These are phyloP conservation scores for Austroboletus novae-zelandiae DNA, from an alignment of 1,284 basidiomycete species.

Conservation along the genomic window DNA sequence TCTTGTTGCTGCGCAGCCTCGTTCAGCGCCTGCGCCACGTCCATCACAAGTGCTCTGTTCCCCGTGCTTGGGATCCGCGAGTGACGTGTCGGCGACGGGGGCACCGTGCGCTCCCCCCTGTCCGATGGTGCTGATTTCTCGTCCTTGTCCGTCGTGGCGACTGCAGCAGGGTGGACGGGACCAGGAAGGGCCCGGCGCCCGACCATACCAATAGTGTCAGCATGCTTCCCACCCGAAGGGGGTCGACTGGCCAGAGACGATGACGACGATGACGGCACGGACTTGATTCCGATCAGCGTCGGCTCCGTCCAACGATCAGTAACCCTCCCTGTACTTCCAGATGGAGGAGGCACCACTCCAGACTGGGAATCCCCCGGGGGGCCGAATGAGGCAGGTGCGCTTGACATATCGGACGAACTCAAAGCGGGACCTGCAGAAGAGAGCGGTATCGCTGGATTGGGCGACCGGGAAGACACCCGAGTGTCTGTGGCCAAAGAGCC, in stretches of 20 bases:
- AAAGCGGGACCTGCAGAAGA: slow-evolving; percentile 3
- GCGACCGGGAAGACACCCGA: neutral
- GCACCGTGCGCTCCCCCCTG: slow-evolving; percentile 9
- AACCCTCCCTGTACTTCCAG: slow-evolving; percentile 14
- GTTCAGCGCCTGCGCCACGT: slow-evolving; percentile 63
- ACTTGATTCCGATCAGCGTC: slow-evolving; percentile 33
- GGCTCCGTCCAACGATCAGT: slow-evolving; percentile 36
- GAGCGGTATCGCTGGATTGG: neutral
- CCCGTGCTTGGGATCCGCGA: slow-evolving; percentile 65
- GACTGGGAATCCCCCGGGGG: neutral
- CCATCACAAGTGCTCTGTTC: slow-evolving; percentile 71
- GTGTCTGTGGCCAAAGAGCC: neutral
- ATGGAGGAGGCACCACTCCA: neutral
- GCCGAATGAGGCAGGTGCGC: neutral
- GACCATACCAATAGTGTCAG: slow-evolving; percentile 21
- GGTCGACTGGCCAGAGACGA: neutral
- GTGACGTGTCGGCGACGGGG: slow-evolving; percentile 36
- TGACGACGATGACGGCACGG: slow-evolving; percentile 6
- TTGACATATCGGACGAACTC: slow-evolving; percentile 2
- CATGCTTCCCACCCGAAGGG: slow-evolving; percentile 4
- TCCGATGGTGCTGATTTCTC: slow-evolving; percentile 11
- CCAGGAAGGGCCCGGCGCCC: slow-evolving; percentile 42
- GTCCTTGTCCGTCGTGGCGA: slow-evolving; percentile 3
- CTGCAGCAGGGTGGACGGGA: slow-evolving; percentile 23
- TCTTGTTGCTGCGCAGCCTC: slow-evolving; percentile 31